phyloP scores from a whole-genome alignment of 1,284 basidiomycete genomes.

The Pseudozyma flocculosa region DNA sequence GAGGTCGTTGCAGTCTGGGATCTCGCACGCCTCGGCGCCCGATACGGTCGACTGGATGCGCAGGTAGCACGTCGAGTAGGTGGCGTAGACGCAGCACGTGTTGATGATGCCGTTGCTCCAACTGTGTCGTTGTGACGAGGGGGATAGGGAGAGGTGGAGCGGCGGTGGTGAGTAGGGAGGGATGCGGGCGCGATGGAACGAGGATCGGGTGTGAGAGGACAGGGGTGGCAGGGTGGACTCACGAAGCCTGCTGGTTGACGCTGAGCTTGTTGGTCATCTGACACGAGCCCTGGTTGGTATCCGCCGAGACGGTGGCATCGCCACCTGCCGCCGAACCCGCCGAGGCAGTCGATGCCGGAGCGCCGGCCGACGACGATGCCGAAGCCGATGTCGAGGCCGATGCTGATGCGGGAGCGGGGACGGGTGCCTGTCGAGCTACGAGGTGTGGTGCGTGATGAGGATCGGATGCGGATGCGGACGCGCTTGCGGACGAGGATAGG shows the following conservation, averaged over 20 bases:
- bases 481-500: no score
- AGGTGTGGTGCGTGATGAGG: no score
- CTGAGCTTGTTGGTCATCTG: conserved; percentile 29
- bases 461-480: no score
- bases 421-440: no score
- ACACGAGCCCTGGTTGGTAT: conserved; percentile 18
- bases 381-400: no score
- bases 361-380: no score
- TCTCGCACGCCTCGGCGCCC: conserved; percentile 24
- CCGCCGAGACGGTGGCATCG: conserved; percentile 32
- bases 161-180: not conserved
- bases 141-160: not conserved
- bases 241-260: conserved; percentile 36
- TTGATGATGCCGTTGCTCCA: conserved; percentile 42
- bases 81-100: conserved; percentile 35
- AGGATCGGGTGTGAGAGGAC: not conserved
- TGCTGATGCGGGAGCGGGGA: no score
- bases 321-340: conserved; percentile 26
- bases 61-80: conserved; percentile 32
- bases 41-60: conserved; percentile 19
- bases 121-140: conserved; percentile 1
- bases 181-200: not conserved
- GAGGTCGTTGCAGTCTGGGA: conserved; percentile 34
- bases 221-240: not conserved
- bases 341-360: conserved; percentile 3